Evolutionary conservation across 2,329 filamentous ascomycete species (phyloP), one percentile per base, ranked within the genome.

Genomic region (Calonectria ilicicola): DNA sequence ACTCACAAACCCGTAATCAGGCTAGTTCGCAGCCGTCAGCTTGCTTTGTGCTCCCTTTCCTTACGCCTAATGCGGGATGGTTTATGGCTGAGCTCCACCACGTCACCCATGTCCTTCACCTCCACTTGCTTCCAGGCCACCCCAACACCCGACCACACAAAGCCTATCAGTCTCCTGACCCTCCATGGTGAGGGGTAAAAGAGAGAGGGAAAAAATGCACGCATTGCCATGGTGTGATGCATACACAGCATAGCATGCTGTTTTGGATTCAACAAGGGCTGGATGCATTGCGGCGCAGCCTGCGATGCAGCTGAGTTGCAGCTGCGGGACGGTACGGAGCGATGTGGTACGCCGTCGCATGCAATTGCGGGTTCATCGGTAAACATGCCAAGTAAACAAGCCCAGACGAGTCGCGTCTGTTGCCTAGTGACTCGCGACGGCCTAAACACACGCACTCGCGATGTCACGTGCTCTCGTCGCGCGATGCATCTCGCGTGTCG

Each of bases 381-480:
- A 78, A 75, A 77, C 69, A 78, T 70, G 73, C 53, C 64, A 79
- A 79, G 78, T 79, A 79, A 79, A 79, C 78, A 79, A 77, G 40
- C 42, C n/a, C 26, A 40, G 46, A 49, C 77, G 78, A 75, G 76
- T 73, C 78, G 78, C 78, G 78, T 74, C 66, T 44, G 67, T 53
- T 72, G 27, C 66, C 72, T 68, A 40, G 53, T 40, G 53, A 60
- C 53, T 60, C 53, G 53, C 53, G 53, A 35, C 53, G 21, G 53
- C 53, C 32, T 23, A 15, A 60, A 40, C 53, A 60, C 69, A 29
- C 67, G 19, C 40, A 65, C 63, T 68, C 78, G 70, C 78, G 78
- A 32, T 19, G 46, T 79, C 78, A 79, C 78, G 78, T 79, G 78
- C 14, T 9, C 3, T 7, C 21, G 32, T n/a, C 47, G 42, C 46